Evolutionary conservation across 129 eudicot genomes (phyloP).

Genomic region (Escallonia rubra): DNA sequence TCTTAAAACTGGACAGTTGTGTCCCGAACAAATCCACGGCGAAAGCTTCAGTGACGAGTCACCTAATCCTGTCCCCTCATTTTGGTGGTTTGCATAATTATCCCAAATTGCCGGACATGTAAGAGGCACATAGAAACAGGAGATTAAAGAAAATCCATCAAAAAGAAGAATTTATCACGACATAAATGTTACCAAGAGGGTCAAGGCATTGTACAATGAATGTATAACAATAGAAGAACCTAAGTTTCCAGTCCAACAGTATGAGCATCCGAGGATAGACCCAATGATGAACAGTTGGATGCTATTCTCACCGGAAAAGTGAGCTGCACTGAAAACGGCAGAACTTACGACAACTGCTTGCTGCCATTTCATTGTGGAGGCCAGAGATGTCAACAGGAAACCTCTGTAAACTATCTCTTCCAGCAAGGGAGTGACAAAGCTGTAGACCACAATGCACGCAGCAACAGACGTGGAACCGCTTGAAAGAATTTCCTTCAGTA

Average conservation of each 20-base stretch:
- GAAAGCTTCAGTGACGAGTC: too few species aligned
- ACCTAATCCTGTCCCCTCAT: too few species aligned
- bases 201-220: constrained; percentile 77
- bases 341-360: constrained; percentile 69
- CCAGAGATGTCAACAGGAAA: constrained; percentile 56
- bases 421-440: constrained; percentile 64
- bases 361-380: constrained; percentile 69
- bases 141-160: too few species aligned
- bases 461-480: constrained; percentile 47
- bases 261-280: constrained; percentile 75
- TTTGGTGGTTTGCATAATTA: too few species aligned
- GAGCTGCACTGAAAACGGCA: constrained; percentile 67
- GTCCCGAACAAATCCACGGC: too few species aligned
- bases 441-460: constrained; percentile 50
- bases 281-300: constrained; percentile 64
- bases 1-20: too few species aligned
- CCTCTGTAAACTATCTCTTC: constrained; percentile 90
- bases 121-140: too few species aligned
- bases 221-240: constrained; percentile 63
- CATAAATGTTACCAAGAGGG: constrained; percentile 32
- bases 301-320: constrained; percentile 67
- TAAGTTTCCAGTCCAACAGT: constrained; percentile 84
- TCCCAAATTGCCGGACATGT: too few species aligned
- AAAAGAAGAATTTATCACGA: constrained; percentile 21
- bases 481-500: constrained; percentile 63